Percentiles rank a stretch among this genome's conserved stretches.
phyloP scores from a whole-genome alignment of 257 asterid species.

The Penstemon barbatus region DNA sequence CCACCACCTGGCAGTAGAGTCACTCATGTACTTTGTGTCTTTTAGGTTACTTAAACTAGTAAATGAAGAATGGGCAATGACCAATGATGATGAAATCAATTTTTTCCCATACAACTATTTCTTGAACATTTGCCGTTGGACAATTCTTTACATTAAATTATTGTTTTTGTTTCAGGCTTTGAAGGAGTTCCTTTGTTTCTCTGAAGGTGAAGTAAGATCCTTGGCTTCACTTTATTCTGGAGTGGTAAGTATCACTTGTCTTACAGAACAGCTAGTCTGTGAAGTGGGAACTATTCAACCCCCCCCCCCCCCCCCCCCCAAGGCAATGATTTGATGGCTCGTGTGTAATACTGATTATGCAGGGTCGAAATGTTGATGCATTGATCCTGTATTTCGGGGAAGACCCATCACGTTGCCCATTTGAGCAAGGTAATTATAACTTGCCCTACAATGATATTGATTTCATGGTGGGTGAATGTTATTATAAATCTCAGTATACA shows the following conservation, averaged over 20 bases:
- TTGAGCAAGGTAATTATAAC: constrained; percentile 73
- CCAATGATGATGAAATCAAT: background rate
- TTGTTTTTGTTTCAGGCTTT: constrained; percentile 53
- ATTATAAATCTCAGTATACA: too few relatives aligned
- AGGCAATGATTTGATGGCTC: background rate
- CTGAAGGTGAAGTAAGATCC: constrained; percentile 92
- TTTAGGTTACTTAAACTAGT: background rate
- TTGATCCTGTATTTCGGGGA: constrained; percentile 90
- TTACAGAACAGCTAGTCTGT: constrained; percentile 20
- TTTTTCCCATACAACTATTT: background rate
- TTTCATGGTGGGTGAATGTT: constrained; percentile 1
- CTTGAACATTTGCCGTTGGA: constrained; percentile 11
- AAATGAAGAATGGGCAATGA: background rate
- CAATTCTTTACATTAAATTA: constrained; percentile 15
- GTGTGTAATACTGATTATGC: constrained; percentile 32
- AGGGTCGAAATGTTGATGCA: constrained; percentile 92
- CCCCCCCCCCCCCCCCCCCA: background rate
- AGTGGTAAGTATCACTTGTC: constrained; percentile 59
- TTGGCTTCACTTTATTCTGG: constrained; percentile 87
- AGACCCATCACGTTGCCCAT: constrained; percentile 89
- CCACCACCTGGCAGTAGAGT: background rate
- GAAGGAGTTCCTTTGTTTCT: constrained; percentile 75
- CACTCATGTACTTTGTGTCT: background rate
- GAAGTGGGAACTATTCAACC: too few relatives aligned
- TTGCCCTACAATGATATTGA: constrained; percentile 1